Evolutionary conservation across 2,329 filamentous ascomycete species (phyloP).

Genomic region (Parasarocladium wereldwijsianum): DNA sequence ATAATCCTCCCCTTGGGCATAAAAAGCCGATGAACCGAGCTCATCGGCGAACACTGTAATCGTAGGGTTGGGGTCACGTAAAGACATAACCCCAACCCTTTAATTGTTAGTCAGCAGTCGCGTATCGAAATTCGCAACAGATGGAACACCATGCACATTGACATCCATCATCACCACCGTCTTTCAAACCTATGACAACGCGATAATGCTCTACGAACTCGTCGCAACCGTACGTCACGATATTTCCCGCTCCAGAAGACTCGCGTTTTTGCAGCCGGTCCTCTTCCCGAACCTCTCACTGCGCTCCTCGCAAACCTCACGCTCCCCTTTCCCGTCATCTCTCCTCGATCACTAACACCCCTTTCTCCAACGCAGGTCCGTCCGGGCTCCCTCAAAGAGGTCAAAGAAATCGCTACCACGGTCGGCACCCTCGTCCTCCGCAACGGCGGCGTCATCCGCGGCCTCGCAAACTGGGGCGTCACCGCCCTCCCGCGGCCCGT

Average conservation of each 20-base stretch:
- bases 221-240: slow-evolving; percentile 74
- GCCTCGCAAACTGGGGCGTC: slow-evolving; percentile 88
- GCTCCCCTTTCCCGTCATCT: slow-evolving; percentile 1
- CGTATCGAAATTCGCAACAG: no score
- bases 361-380: slow-evolving; percentile 53
- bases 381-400: slow-evolving; percentile 75
- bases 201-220: slow-evolving; percentile 87
- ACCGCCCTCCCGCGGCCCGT: slow-evolving; percentile 73
- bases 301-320: neutral
- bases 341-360: slow-evolving; percentile 8
- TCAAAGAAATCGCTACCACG: slow-evolving; percentile 91
- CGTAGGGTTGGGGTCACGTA: no score
- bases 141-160: neutral
- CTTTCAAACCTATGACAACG: slow-evolving; percentile 16
- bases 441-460: slow-evolving; percentile 77
- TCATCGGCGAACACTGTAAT: no score
- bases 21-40: no score
- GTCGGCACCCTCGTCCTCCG: slow-evolving; percentile 71
- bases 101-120: no score
- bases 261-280: neutral
- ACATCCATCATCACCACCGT: neutral
- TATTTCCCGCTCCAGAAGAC: neutral
- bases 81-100: no score
- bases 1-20: no score
- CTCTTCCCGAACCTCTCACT: neutral